Evolutionary conservation across 2,329 filamentous ascomycete genomes (phyloP).

Genomic region (Pseudogymnoascus sp.): DNA sequence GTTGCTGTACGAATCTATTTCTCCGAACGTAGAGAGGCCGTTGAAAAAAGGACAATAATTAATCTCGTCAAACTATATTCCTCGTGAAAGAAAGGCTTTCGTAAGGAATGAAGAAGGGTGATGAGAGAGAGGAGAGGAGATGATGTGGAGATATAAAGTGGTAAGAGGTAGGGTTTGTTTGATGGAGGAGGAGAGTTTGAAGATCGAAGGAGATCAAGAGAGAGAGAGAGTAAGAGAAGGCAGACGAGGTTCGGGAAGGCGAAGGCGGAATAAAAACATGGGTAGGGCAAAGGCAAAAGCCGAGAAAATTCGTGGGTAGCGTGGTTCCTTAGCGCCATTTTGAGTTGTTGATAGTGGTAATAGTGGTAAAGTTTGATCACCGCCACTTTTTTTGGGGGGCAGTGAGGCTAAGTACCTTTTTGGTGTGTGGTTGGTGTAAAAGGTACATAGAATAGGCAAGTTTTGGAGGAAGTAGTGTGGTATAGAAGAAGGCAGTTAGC

Average conservation of each 20-base stretch:
- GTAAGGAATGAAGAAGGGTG: slow-evolving; percentile 37
- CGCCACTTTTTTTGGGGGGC: background rate
- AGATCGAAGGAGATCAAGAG: slow-evolving; percentile 21
- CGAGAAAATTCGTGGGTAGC: slow-evolving; percentile 8
- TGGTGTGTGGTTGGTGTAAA: background rate
- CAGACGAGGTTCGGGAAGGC: slow-evolving; percentile 1
- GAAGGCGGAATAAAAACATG: slow-evolving; percentile 18
- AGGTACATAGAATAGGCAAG: background rate
- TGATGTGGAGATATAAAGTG: slow-evolving; percentile 15
- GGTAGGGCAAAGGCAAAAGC: slow-evolving; percentile 20
- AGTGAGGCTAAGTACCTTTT: background rate
- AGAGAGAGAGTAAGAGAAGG: slow-evolving; percentile 12
- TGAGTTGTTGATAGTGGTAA: background rate
- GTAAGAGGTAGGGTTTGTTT: slow-evolving; percentile 12
- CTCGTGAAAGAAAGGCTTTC: slow-evolving; percentile 39
- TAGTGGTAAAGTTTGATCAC: background rate
- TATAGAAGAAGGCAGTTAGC: too few relatives aligned
- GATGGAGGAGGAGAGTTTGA: slow-evolving; percentile 15
- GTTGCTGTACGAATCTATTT: slow-evolving; percentile 13
- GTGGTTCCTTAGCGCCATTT: background rate
- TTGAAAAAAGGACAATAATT: slow-evolving; percentile 10
- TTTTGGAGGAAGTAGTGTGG: background rate
- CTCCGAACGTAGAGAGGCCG: slow-evolving; percentile 11
- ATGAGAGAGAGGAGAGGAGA: slow-evolving; percentile 24
- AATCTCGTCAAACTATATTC: slow-evolving; percentile 22